Evolutionary conservation across 345 rosid genomes (phyloP).

Genomic region (Corchorus capsularis): DNA sequence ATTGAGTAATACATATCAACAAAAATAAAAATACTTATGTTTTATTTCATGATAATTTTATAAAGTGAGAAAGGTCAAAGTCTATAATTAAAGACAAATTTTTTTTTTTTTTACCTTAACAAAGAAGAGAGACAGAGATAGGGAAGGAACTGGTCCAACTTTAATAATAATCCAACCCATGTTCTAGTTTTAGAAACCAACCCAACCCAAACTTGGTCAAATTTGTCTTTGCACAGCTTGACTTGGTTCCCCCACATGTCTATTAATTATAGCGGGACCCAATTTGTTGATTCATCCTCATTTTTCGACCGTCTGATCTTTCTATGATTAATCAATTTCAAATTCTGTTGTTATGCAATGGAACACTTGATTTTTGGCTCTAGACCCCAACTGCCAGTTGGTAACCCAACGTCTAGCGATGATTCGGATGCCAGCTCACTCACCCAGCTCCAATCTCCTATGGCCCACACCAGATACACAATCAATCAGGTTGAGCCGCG

Average conservation of each 20-base stretch:
- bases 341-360: neutral
- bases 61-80: too few relatives aligned
- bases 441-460: neutral
- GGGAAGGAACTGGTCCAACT: neutral
- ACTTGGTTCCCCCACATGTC: neutral
- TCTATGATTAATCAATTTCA: neutral
- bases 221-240: neutral
- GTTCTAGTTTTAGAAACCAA: neutral
- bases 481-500: neutral
- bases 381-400: neutral
- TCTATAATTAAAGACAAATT: neutral
- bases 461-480: neutral
- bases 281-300: neutral
- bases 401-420: neutral
- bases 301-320: neutral
- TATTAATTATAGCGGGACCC: neutral
- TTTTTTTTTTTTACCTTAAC: neutral
- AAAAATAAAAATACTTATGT: too few relatives aligned
- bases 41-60: too few relatives aligned
- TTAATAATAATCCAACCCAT: neutral
- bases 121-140: neutral
- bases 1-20: too few relatives aligned
- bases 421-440: conserved; percentile 11
- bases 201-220: neutral
- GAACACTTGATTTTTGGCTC: neutral